Percentiles rank a stretch among this genome's conserved stretches.
phyloP scores from a whole-genome alignment of 805 yeast species.

The Lipomyces anomalus region DNA sequence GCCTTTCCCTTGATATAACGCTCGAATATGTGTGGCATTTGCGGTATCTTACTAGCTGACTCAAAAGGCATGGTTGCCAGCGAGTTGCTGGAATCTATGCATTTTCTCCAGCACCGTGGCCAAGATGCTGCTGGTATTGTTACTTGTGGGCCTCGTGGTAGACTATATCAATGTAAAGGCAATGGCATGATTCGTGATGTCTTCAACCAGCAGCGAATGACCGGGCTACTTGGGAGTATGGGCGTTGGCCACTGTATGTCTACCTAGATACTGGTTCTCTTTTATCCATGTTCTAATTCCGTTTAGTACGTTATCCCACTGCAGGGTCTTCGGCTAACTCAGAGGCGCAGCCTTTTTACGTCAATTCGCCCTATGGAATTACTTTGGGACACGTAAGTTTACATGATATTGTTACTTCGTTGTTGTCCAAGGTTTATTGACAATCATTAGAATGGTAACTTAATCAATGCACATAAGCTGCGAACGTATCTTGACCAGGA shows the following conservation, averaged over 20 bases:
- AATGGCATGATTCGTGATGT: slow-evolving; percentile 99
- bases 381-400: slow-evolving; percentile 57
- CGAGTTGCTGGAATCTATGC: slow-evolving; percentile 85
- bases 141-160: slow-evolving; percentile 88
- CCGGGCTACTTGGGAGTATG: slow-evolving; percentile 82
- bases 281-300: slow-evolving; percentile 9
- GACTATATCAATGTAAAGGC: slow-evolving; percentile 96
- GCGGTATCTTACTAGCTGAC: slow-evolving; percentile 81
- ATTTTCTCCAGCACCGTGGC: slow-evolving; percentile 93
- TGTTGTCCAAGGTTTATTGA: not conserved
- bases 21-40: slow-evolving; percentile 99
- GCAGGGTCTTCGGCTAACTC: slow-evolving; percentile 94
- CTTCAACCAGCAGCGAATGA: slow-evolving; percentile 75
- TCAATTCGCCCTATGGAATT: slow-evolving; percentile 93
- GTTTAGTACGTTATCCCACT: slow-evolving; percentile 77
- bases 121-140: slow-evolving; percentile 99
- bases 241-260: slow-evolving; percentile 69
- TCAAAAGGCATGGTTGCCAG: slow-evolving; percentile 70
- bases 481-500: slow-evolving; percentile 79
- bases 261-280: not conserved
- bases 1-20: no score
- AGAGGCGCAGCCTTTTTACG: slow-evolving; percentile 98
- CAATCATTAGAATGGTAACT: slow-evolving; percentile 57
- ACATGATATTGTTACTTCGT: not conserved
- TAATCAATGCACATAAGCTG: slow-evolving; percentile 78